Base-by-base conservation (phyloP, 208 protist genomes). In the Acanthamoeba polyphaga region DNA sequence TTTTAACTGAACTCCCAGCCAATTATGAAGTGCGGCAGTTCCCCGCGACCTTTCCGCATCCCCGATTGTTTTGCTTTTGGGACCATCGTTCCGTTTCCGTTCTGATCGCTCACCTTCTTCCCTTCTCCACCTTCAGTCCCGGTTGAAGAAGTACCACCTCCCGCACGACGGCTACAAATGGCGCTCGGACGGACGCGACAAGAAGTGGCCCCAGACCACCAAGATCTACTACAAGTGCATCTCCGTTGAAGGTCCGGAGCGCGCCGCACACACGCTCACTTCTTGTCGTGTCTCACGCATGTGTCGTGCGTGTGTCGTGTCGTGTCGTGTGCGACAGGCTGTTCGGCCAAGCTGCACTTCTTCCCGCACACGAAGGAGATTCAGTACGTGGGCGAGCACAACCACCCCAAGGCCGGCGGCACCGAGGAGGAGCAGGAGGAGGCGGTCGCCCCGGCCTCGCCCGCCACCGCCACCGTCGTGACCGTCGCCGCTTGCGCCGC, bases 161-260 rank as follows among this genome's bases (percentile, higher is more conserved):
- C 84, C 84, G 32, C 60, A 49, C 60, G 84, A 90, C 22, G 84
- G 84, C 84, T 90, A 90, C 84, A 90, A 90, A 19, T 90, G 84
- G 84, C 84, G 84, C 84, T 70, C 55, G 51, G 84, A 90, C 53
- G 84, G 84, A 6, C 84, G 84, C 49, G 84, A 90, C 53, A 90
- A 90, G 49, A 90, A 90, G 29, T 90, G 84, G 84, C 84, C 84
- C 7, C 55, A 90, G 55, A 90, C 84, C 29, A 90, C 84, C 84
- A 90, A 90, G 60, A 90, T 90, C 84, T 85, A 85, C 27, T 85
- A 85, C 76, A 85, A 85, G 51, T 85, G 76, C 34, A 85, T 58
- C 76, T 60, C 76, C 4, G 51, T 60, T 13, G 46, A 51, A 17
- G 76, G 68, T 76, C 13, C 17, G 68, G 8, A 32, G 8, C 68